Base-by-base conservation (phyloP, 495 filamentous ascomycete species). In the Tuber magnatum region DNA sequence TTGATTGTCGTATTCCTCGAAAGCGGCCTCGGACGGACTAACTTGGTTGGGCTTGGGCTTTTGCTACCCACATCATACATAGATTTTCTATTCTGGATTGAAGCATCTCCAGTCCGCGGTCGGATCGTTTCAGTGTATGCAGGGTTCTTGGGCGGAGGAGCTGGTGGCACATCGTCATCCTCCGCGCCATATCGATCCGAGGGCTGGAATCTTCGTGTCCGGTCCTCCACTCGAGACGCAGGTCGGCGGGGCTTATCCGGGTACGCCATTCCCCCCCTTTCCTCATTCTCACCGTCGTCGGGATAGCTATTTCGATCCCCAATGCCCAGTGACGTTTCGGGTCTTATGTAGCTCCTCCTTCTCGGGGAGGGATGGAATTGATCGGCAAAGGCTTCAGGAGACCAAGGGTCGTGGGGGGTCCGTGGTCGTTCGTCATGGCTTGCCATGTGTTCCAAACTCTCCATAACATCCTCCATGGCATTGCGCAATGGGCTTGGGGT, bases 401-500 rank as follows among this genome's bases (percentile, higher is more conserved):
- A 95, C 95, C 95, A 99, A 20, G 94, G 92, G 83, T 93, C 90
- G 90, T 85, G 56, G 88, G 87, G 42, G 83, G 82, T 75, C 90
- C 87, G 24, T 88, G 88, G 32, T 85, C 85, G 76, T 88, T 85
- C 78, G 91, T 86, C 28, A 28, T 75, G 73, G 40, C 73, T 42
- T 68, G 90, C 91, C 90, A 99, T 93, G 77, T 93, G 93, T 82
- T 98, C 89, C 71, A 99, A 84, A 44, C 95, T 97, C 75, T 94
- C 93, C 90, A 98, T 98, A 20, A 99, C 94, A 85, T 96, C 95
- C 81, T 97, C 94, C 94, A 98, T 98, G 0, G 95, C 95, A 83
- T 93, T 92, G 70, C 94, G 86, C 3, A 99, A 83, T 0, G 95
- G 96, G 18, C 95, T 97, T 7, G 95, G 95, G 0, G 95, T 99